Conservation (phyloP, 1,284 basidiomycete species). For the Gymnopus androsaceus region DNA sequence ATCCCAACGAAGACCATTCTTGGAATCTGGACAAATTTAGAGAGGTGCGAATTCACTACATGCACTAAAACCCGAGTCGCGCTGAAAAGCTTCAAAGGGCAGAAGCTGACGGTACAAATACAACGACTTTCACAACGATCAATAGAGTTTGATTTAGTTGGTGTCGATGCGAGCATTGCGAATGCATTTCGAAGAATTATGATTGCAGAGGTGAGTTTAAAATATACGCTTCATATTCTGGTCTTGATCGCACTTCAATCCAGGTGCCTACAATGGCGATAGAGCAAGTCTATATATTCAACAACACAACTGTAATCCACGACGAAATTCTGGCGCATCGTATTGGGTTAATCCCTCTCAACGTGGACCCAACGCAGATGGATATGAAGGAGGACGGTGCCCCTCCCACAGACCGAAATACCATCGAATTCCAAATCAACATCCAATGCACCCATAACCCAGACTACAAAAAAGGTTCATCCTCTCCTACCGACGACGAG, state of each 20-base stretch:
- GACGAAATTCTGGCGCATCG: conserved; percentile 95
- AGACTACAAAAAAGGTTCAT: conserved; percentile 54
- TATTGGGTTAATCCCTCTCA: conserved; percentile 87
- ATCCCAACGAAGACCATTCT: conserved; percentile 79
- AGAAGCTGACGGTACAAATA: conserved; percentile 77
- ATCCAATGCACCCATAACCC: conserved; percentile 71
- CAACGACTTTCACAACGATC: conserved; percentile 79
- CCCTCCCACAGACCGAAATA: conserved; percentile 74
- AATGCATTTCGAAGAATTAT: conserved; percentile 93
- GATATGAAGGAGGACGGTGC: conserved; percentile 43
- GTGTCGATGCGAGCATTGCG: conserved; percentile 94
- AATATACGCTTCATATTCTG: not conserved
- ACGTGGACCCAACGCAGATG: conserved; percentile 78
- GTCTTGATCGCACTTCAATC: conserved; percentile 31
- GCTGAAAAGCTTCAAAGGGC: too few species aligned
- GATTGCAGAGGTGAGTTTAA: conserved; percentile 85
- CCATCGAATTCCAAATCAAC: conserved; percentile 85
- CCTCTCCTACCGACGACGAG: conserved; percentile 54
- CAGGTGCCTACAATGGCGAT: conserved; percentile 94
- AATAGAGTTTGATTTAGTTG: conserved; percentile 94
- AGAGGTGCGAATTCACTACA: conserved; percentile 60
- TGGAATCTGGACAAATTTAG: conserved; percentile 82
- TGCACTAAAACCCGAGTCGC: not conserved
- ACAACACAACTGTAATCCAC: conserved; percentile 94
- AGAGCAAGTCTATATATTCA: conserved; percentile 92